These are phyloP conservation scores for Arabidopsis hybrid DNA, from an alignment of 441 rosid species.

Conservation along the genomic window DNA sequence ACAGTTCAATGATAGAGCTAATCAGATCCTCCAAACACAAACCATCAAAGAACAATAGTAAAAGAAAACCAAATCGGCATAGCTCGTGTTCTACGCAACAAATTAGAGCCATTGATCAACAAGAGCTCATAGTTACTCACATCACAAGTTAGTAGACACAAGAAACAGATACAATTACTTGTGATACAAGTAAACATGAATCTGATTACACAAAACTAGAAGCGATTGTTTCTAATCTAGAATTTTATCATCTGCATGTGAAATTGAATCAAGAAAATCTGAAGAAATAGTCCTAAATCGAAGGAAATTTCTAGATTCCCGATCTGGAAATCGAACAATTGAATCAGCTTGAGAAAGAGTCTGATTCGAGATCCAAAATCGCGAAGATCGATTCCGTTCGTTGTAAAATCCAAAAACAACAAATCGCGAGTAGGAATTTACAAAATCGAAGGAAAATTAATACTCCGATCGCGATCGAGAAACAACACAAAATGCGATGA, in stretches of 20 bases:
- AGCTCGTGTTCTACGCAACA: not conserved
- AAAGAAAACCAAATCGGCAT: not conserved
- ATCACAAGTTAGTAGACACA: not conserved
- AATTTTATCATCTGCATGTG: conserved; percentile 9
- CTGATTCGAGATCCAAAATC: conserved; percentile 1
- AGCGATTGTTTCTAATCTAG: not conserved
- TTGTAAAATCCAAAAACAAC: conserved; percentile 7
- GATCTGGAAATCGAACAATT: not conserved
- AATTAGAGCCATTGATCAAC: not conserved
- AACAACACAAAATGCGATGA: conserved; percentile 14
- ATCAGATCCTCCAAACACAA: conserved; percentile 17
- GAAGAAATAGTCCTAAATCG: conserved; percentile 1
- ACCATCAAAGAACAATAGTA: not conserved
- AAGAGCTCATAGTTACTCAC: conserved; percentile 19
- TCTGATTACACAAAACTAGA: not conserved
- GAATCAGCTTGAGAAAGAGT: not conserved
- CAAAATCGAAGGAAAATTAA: not conserved
- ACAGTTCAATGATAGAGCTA: conserved; percentile 15
- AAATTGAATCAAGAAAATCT: not conserved
- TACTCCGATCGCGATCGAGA: conserved; percentile 22
- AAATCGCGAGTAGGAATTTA: not conserved
- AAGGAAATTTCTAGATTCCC: conserved; percentile 5
- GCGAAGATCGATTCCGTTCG: not conserved
- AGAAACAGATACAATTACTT: conserved; percentile 11
- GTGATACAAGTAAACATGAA: conserved; percentile 24